A percentile compares a stretch with the other conserved stretches of the same genome.
These are phyloP conservation scores for Furcasterigmium furcatum DNA, from an alignment of 2,329 filamentous ascomycete genomes.

Conservation along the genomic window DNA sequence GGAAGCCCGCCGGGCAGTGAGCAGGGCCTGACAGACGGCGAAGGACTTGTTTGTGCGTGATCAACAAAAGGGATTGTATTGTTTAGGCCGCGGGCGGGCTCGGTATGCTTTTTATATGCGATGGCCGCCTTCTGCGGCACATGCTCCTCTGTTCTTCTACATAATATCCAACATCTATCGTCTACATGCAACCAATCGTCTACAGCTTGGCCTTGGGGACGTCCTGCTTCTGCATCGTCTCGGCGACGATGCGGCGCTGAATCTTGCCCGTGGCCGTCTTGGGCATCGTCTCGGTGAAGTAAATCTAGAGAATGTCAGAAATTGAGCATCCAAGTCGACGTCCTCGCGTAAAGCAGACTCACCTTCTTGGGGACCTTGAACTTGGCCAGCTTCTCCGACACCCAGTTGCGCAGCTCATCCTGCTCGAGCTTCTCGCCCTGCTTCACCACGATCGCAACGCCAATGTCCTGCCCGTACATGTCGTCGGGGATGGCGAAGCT, in stretches of 20 bases:
- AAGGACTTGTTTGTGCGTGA: no score
- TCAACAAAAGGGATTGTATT: no score
- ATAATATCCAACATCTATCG: neutral
- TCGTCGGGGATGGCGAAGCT: conserved; percentile 82
- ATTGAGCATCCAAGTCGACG: neutral
- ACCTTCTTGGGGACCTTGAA: conserved; percentile 87
- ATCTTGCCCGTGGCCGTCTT: conserved; percentile 94
- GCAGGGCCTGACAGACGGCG: no score
- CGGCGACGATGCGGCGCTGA: conserved; percentile 80
- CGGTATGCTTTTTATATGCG: no score
- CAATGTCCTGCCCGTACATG: conserved; percentile 80
- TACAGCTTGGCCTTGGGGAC: conserved; percentile 51
- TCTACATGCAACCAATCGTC: conserved; percentile 5
- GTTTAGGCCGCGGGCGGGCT: no score
- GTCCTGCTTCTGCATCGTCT: conserved; percentile 75
- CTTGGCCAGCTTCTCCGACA: conserved; percentile 68
- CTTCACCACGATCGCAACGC: conserved; percentile 73
- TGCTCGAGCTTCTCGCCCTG: conserved; percentile 51
- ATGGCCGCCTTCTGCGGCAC: no score
- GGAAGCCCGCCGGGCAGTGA: neutral
- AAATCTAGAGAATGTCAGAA: conserved; percentile 48
- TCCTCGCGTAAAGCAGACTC: conserved; percentile 19
- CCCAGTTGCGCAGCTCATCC: conserved; percentile 65
- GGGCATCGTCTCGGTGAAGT: conserved; percentile 80
- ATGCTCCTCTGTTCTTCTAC: no score